Evolutionary conservation across 2,329 filamentous ascomycete genomes (phyloP).

Genomic region (Diaporthe humulicola): DNA sequence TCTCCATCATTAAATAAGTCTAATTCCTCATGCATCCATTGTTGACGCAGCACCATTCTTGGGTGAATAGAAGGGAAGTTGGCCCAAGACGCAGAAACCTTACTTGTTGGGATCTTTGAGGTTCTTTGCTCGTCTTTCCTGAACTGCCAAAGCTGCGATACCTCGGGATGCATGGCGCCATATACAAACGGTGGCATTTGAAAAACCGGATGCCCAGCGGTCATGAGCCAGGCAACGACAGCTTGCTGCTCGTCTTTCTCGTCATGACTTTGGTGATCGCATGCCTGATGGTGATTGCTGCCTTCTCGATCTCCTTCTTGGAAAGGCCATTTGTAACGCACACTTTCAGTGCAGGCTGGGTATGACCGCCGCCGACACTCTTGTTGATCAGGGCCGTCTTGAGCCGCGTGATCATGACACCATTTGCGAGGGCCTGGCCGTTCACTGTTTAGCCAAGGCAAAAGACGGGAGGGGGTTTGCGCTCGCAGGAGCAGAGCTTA

Average conservation of each 20-base stretch:
- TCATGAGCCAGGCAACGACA: constrained; percentile 49
- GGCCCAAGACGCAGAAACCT: background rate
- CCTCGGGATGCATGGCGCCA: background rate
- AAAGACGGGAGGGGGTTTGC: background rate
- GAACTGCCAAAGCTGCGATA: background rate
- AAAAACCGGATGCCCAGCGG: background rate
- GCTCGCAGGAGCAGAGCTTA: constrained; percentile 57
- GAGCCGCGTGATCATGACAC: constrained; percentile 88
- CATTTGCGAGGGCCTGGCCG: constrained; percentile 81
- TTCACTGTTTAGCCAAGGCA: constrained; percentile 34
- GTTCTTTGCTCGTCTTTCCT: background rate
- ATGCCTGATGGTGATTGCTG: constrained; percentile 87
- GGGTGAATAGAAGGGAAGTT: background rate
- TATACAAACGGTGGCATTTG: background rate
- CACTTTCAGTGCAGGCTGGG: constrained; percentile 88
- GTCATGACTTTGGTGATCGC: constrained; percentile 94
- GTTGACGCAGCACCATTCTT: background rate
- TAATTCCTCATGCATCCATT: constrained; percentile 4
- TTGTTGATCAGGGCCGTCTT: constrained; percentile 80
- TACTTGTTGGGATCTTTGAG: background rate
- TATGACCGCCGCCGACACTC: constrained; percentile 73
- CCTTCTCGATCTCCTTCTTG: constrained; percentile 96
- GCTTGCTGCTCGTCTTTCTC: constrained; percentile 67
- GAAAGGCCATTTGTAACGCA: constrained; percentile 89
- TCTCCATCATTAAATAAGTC: constrained; percentile 35